Evolutionary conservation across 2,329 filamentous ascomycete genomes (phyloP), one percentile per base, ranked within the genome.

Genomic region (Colletotrichum sp.): DNA sequence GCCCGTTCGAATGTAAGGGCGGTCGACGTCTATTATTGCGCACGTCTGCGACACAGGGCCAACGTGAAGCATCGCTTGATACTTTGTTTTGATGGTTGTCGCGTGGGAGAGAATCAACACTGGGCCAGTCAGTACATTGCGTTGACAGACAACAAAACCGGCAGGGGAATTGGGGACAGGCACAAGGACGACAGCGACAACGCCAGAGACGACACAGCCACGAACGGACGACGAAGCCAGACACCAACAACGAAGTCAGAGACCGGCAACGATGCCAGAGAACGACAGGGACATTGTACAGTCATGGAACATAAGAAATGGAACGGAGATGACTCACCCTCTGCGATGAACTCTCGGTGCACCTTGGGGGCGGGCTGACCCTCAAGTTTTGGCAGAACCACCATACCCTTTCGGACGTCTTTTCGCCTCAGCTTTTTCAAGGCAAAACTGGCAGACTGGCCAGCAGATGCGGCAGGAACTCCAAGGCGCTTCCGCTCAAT

Each of bases 31-130:
- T 81, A 99, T 98, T 82, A 99, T 98, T 13, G 96, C 93, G 82
- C 97, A 99, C 0, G 97, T 99, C 86, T 99, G 97, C 55, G 94
- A 95, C 58, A 99, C 94, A 0, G 97, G 95, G 0, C 97, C 97
- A 6, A 99, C 96, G 80, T 99, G 97, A 26, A 99, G 90, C 96
- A 98, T 99, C 1, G 97, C 97, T 86, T 99, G 97, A 79, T 99
- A 99, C 80, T 96, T 96, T 1, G 93, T 95, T 84, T 98, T 97
- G 84, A 99, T 99, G 58, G 97, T 99, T 0, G 97, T 99, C 0
- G 96, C 96, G 81, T 99, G 97, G 5, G 95, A 97, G 8, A 99
- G 89, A 78, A 99, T 98, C 26, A 99, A 89, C 2, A 99, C 97
- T 92, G 73, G 0, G 30, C 21, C 1, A 21, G 55, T 71, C 34